A percentile compares a stretch with the other conserved stretches of the same genome.
phyloP scores from a whole-genome alignment of 352 stramenopile genomes.

The Phytopythium delawarense region DNA sequence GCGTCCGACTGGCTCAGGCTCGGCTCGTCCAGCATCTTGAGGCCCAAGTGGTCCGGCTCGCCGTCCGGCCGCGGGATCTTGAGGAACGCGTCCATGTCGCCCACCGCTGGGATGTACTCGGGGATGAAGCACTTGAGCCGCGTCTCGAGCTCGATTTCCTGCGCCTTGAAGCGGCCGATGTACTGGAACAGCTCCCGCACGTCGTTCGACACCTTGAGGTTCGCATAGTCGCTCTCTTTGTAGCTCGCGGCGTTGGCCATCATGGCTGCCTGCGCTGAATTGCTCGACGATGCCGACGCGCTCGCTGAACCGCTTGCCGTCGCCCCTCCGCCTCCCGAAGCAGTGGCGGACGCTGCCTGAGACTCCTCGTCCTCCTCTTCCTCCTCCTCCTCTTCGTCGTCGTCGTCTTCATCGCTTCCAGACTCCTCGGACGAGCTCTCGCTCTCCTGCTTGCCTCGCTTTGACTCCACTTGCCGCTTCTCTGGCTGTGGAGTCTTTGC shows the following conservation, averaged over 20 bases:
- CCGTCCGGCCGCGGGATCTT: conserved; percentile 94
- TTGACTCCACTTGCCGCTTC: conserved; percentile 42
- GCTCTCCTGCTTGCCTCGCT: conserved; percentile 45
- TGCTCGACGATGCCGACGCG: conserved; percentile 8
- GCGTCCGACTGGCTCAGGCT: conserved; percentile 90
- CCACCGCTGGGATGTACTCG: conserved; percentile 95
- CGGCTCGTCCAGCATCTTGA: conserved; percentile 94
- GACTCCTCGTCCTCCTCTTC: conserved; percentile 33
- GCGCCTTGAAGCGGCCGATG: conserved; percentile 93
- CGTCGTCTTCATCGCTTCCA: conserved; percentile 61
- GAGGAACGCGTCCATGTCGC: conserved; percentile 96
- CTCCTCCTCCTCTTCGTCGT: conserved; percentile 60
- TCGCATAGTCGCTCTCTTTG: conserved; percentile 85
- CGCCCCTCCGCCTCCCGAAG: background rate
- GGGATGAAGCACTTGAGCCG: conserved; percentile 96
- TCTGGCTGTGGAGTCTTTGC: conserved; percentile 16
- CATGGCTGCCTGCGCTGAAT: conserved; percentile 44
- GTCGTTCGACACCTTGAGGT: conserved; percentile 88
- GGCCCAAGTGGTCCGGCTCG: conserved; percentile 85
- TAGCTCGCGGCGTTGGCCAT: conserved; percentile 72
- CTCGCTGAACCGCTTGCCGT: conserved; percentile 9
- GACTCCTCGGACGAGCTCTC: conserved; percentile 70
- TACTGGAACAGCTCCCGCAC: conserved; percentile 92
- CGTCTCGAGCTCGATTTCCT: conserved; percentile 95
- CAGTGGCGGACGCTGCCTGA: background rate